These are phyloP conservation scores for Alternaria conjuncta DNA, from an alignment of 2,329 filamentous ascomycete species.

Conservation along the genomic window DNA sequence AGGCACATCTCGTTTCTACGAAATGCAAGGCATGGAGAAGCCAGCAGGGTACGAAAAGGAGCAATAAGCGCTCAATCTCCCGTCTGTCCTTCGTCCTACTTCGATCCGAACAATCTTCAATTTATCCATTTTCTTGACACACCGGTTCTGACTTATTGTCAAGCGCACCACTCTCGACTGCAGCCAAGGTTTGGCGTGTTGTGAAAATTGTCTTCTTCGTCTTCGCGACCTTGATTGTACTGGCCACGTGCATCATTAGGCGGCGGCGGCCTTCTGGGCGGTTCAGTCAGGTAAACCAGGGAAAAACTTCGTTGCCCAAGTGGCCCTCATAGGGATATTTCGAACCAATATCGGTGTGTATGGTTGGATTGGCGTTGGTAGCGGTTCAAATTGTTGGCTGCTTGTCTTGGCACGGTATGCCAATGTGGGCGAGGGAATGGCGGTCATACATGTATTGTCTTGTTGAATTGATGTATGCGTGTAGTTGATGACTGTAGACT, in stretches of 20 bases:
- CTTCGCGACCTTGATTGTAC: constrained; percentile 22
- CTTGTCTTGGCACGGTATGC: neutral
- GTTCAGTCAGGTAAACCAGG: neutral
- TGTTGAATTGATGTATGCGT: neutral
- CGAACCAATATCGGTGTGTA: neutral
- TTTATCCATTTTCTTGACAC: constrained; percentile 6
- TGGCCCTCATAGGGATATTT: constrained; percentile 8
- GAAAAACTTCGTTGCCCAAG: constrained; percentile 9
- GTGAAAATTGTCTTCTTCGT: constrained; percentile 29
- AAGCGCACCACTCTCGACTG: constrained; percentile 37
- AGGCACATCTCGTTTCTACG: constrained; percentile 88
- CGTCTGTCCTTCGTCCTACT: constrained; percentile 6
- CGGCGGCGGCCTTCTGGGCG: neutral
- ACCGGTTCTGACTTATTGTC: constrained; percentile 32
- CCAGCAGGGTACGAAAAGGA: constrained; percentile 84
- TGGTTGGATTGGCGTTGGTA: constrained; percentile 6
- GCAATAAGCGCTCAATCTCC: constrained; percentile 46
- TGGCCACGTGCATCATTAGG: constrained; percentile 21
- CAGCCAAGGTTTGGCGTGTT: constrained; percentile 30
- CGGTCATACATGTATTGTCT: neutral
- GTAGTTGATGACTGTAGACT: neutral
- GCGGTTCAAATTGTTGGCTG: neutral
- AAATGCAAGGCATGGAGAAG: constrained; percentile 80
- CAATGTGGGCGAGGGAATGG: neutral
- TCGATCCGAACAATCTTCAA: constrained; percentile 6